Percentiles rank a stretch among this genome's conserved stretches.
phyloP scores from a whole-genome alignment of 2,329 filamentous ascomycete genomes.

The Cladosporium sp. region DNA sequence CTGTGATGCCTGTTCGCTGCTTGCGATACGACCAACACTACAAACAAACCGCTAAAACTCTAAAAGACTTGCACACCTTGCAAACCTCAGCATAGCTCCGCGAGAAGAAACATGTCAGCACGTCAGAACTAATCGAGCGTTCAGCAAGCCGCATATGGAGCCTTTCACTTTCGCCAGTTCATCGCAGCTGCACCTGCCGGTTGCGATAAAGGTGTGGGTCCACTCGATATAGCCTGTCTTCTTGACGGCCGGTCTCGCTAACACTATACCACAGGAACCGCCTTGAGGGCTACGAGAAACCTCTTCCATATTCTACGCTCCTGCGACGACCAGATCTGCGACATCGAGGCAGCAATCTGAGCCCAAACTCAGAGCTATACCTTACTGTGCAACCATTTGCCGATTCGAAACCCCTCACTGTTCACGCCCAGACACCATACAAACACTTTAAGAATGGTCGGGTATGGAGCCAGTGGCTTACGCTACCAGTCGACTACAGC shows the following conservation, averaged over 20 bases:
- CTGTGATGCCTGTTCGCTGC: no score
- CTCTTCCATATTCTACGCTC: slow-evolving; percentile 71
- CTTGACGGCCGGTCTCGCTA: slow-evolving; percentile 4
- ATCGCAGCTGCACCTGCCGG: slow-evolving; percentile 70
- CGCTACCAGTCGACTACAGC: slow-evolving; percentile 77
- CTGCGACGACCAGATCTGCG: slow-evolving; percentile 73
- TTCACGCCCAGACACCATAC: slow-evolving; percentile 88
- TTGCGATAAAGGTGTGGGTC: slow-evolving; percentile 59
- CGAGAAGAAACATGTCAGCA: no score
- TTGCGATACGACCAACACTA: no score
- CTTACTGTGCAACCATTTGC: slow-evolving; percentile 92
- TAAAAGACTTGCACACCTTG: no score
- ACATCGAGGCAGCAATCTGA: slow-evolving; percentile 81
- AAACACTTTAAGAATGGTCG: slow-evolving; percentile 72
- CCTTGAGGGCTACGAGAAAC: slow-evolving; percentile 72
- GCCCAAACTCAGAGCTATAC: slow-evolving; percentile 81
- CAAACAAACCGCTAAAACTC: no score
- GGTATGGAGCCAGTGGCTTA: slow-evolving; percentile 95
- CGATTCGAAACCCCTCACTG: slow-evolving; percentile 88
- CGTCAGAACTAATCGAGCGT: no score
- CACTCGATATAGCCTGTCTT: not conserved
- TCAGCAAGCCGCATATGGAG: slow-evolving; percentile 68
- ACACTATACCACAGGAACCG: slow-evolving; percentile 46
- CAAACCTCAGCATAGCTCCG: no score
- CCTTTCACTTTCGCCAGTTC: slow-evolving; percentile 94